phyloP scores from a whole-genome alignment of 768 basidiomycete genomes.

The Mycena sanguinolenta region DNA sequence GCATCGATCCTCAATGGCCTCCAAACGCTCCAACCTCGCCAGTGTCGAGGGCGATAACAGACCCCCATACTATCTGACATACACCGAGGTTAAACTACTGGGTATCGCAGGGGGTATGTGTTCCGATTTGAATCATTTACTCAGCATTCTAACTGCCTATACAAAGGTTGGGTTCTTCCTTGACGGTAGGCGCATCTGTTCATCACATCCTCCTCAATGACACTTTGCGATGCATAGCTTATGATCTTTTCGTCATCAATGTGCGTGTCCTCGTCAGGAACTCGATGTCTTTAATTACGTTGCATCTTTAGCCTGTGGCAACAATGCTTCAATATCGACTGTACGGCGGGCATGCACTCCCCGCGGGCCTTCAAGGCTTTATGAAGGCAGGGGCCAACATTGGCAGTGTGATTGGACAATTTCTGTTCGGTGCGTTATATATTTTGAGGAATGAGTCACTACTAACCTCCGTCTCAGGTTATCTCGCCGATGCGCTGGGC shows the following conservation, averaged over 20 bases:
- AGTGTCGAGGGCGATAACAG: neutral
- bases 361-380: slow-evolving; percentile 69
- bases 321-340: slow-evolving; percentile 78
- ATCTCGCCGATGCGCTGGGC: slow-evolving; percentile 75
- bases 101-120: slow-evolving; percentile 20
- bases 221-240: too few relatives aligned
- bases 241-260: slow-evolving; percentile 81
- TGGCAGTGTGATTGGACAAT: slow-evolving; percentile 79
- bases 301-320: slow-evolving; percentile 63
- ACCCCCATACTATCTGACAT: slow-evolving; percentile 12
- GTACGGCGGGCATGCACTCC: slow-evolving; percentile 65
- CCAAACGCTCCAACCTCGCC: neutral
- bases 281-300: neutral
- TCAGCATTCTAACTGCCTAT: too few relatives aligned
- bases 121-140: too few relatives aligned
- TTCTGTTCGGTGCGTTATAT: slow-evolving; percentile 63
- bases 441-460: too few relatives aligned
- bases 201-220: too few relatives aligned
- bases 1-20: neutral
- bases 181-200: slow-evolving; percentile 68
- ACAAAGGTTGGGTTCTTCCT: slow-evolving; percentile 82
- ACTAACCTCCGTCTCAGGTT: too few relatives aligned
- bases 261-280: slow-evolving; percentile 46
- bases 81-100: slow-evolving; percentile 7
- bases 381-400: slow-evolving; percentile 79